Evolutionary conservation across 73 alveolate species (phyloP).

Genomic region (Paramecium octaurelia): DNA sequence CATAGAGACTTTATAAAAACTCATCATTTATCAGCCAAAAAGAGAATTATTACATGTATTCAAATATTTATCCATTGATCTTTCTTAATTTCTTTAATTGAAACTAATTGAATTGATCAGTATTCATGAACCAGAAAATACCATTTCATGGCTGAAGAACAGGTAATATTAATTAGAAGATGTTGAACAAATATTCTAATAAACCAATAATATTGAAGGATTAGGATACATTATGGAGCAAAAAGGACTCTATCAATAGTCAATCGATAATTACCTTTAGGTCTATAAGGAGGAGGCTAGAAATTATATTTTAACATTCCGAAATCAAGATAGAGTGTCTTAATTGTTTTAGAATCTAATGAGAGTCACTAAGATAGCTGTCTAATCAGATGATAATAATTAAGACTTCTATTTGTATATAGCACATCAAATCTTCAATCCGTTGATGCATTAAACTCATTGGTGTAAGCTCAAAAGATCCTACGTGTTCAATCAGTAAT

Average conservation of each 20-base stretch:
- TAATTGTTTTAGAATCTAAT: neutral
- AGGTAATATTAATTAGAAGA: neutral
- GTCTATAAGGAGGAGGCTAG: neutral
- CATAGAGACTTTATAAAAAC: neutral
- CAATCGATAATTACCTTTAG: neutral
- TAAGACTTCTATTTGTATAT: neutral
- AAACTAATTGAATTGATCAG: neutral
- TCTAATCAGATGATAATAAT: neutral
- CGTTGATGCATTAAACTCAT: neutral
- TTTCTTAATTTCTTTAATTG: neutral
- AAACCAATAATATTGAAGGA: conserved; percentile 31
- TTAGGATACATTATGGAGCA: neutral
- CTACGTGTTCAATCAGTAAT: neutral
- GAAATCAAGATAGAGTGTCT: neutral
- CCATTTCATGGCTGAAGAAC: neutral
- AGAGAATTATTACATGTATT: neutral
- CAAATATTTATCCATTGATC: neutral
- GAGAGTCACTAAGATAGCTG: neutral
- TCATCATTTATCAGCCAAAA: neutral
- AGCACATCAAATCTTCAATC: neutral
- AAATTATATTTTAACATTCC: neutral
- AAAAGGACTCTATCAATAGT: neutral
- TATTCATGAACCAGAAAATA: conserved; percentile 1
- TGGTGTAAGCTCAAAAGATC: conserved; percentile 12
- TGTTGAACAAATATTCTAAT: neutral